Percentiles rank a stretch among this genome's conserved stretches.
These are phyloP conservation scores for Trametes polyzona DNA, from an alignment of 1,284 basidiomycete genomes.

Conservation along the genomic window DNA sequence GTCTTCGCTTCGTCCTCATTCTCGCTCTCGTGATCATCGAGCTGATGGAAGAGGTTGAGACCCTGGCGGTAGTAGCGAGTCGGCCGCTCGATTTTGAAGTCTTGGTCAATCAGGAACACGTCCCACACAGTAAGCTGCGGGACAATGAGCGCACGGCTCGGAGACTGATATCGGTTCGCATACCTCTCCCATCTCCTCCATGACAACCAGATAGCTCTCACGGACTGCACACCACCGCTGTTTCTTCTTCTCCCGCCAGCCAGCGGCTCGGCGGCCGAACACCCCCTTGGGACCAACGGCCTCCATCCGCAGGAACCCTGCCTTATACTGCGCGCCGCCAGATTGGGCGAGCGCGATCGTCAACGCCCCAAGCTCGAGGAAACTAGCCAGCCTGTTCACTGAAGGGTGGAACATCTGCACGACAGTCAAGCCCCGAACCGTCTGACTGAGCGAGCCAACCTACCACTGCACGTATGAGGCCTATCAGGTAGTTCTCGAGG, in stretches of 20 bases:
- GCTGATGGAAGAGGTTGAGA: conserved; percentile 56
- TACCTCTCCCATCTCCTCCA: conserved; percentile 88
- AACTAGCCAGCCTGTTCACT: conserved; percentile 90
- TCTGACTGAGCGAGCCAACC: conserved; percentile 33
- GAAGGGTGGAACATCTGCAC: conserved; percentile 94
- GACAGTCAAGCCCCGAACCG: neutral
- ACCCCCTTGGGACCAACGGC: conserved; percentile 50
- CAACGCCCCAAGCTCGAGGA: conserved; percentile 92
- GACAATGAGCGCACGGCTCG: neutral
- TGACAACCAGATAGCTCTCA: conserved; percentile 90
- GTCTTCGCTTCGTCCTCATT: conserved; percentile 28
- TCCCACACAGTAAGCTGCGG: conserved; percentile 81
- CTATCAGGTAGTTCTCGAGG: conserved; percentile 89
- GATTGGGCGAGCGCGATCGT: conserved; percentile 84
- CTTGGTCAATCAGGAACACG: conserved; percentile 90
- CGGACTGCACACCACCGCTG: conserved; percentile 93
- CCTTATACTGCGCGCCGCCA: conserved; percentile 88
- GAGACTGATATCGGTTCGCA: conserved; percentile 24
- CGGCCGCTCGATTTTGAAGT: conserved; percentile 87
- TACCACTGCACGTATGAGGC: conserved; percentile 89
- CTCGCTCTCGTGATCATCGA: conserved; percentile 34
- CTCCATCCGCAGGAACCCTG: conserved; percentile 78
- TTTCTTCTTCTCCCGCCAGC: conserved; percentile 73
- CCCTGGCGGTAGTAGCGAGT: conserved; percentile 80
- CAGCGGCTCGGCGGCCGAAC: conserved; percentile 66